Percentiles rank a stretch among this genome's conserved stretches.
Evolutionary conservation across 106 monocot genomes (phyloP).

Genomic region (Dendrobium catenatum): DNA sequence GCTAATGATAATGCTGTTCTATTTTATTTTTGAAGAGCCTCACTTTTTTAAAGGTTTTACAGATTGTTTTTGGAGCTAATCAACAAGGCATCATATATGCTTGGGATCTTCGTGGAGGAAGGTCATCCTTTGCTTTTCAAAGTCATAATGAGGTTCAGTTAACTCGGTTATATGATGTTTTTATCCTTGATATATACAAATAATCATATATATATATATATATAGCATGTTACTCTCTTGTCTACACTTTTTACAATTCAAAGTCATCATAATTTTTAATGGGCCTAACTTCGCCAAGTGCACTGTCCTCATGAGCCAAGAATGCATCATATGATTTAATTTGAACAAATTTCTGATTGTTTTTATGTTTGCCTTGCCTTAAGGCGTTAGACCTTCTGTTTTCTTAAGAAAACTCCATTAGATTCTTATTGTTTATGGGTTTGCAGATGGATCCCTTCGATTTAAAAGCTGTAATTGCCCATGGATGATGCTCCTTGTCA

Average conservation of each 20-base stretch:
- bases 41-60: background rate
- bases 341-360: background rate
- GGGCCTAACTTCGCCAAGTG: background rate
- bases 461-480: background rate
- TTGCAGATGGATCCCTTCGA: background rate
- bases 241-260: background rate
- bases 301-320: background rate
- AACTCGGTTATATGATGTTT: background rate
- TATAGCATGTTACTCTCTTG: too few species aligned
- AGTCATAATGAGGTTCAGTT: slow-evolving; percentile 61
- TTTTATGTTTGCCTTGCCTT: background rate
- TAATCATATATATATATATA: background rate
- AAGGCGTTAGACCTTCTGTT: background rate
- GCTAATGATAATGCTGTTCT: background rate
- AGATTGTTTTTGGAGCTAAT: slow-evolving; percentile 85
- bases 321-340: background rate
- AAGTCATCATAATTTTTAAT: background rate
- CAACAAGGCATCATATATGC: slow-evolving; percentile 60
- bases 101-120: slow-evolving; percentile 97
- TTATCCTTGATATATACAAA: background rate
- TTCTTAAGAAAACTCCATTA: background rate
- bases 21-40: background rate
- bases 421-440: background rate
- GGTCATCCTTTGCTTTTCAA: slow-evolving; percentile 83
- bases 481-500: background rate